These are phyloP conservation scores for Physocladia obscura DNA, from an alignment of 192 early-diverging fungal genomes.

Conservation along the genomic window DNA sequence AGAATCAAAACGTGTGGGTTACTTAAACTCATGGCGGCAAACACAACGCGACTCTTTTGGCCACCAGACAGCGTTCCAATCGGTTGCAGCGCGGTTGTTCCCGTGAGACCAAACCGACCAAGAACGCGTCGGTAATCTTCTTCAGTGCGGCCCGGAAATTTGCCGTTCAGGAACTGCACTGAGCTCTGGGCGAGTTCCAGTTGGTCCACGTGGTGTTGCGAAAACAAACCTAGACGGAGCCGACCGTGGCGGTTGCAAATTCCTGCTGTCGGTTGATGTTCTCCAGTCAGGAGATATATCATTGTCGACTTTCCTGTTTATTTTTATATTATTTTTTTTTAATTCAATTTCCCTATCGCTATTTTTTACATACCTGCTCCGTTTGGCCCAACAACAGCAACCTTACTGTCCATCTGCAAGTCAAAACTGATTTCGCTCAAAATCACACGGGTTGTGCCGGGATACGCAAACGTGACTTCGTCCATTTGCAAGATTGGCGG, in stretches of 20 bases:
- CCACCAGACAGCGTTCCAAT: conserved; percentile 96
- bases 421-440: conserved; percentile 84
- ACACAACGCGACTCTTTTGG: conserved; percentile 83
- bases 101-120: conserved; percentile 93
- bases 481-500: conserved; percentile 97
- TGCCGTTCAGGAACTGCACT: conserved; percentile 84
- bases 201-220: conserved; percentile 97
- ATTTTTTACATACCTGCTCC: conserved; percentile 86
- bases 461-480: conserved; percentile 87
- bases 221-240: conserved; percentile 90
- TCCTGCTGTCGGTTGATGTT: conserved; percentile 76
- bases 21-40: conserved; percentile 51
- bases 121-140: conserved; percentile 95
- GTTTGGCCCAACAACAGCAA: conserved; percentile 99
- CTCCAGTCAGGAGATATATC: conserved; percentile 85
- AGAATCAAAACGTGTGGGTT: conserved; percentile 58
- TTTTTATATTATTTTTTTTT: too few species aligned
- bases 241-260: conserved; percentile 88
- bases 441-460: conserved; percentile 70
- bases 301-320: conserved; percentile 84
- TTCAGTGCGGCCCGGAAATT: conserved; percentile 87
- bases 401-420: conserved; percentile 94
- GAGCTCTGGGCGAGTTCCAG: conserved; percentile 81
- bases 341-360: not conserved
- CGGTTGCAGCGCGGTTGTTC: conserved; percentile 90